Conservation (phyloP, 179 eudicot genomes). For the Patellifolia procumbens region DNA sequence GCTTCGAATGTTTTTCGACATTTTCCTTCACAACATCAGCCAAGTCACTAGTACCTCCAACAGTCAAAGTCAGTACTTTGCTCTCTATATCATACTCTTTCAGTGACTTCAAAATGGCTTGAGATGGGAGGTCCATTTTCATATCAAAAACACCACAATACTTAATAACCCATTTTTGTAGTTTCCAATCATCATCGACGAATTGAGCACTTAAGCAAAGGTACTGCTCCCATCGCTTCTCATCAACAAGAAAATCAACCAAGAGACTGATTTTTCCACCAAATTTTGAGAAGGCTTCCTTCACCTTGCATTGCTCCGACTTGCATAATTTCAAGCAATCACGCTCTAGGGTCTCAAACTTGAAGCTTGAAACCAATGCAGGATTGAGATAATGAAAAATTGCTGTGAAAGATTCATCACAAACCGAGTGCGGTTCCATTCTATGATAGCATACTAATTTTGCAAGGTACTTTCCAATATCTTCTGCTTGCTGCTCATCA, state of each 20-base stretch:
- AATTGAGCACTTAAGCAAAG: constrained; percentile 32
- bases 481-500: background rate
- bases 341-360: background rate
- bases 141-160: background rate
- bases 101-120: constrained; percentile 10
- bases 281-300: constrained; percentile 21
- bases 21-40: constrained; percentile 16
- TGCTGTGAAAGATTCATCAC: background rate
- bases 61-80: constrained; percentile 6
- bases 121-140: background rate
- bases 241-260: constrained; percentile 17
- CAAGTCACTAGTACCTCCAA: background rate
- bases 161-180: constrained; percentile 27
- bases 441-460: background rate
- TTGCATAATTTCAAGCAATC: constrained; percentile 19
- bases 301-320: constrained; percentile 22
- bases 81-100: constrained; percentile 26
- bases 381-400: background rate
- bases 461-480: background rate
- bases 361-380: background rate
- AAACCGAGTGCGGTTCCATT: background rate
- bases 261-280: constrained; percentile 34
- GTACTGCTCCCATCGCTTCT: background rate
- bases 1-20: background rate
- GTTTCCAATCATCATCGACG: constrained; percentile 35